These are phyloP conservation scores for Amaranthus palmeri DNA, from an alignment of 148 eudicot genomes.

Conservation along the genomic window DNA sequence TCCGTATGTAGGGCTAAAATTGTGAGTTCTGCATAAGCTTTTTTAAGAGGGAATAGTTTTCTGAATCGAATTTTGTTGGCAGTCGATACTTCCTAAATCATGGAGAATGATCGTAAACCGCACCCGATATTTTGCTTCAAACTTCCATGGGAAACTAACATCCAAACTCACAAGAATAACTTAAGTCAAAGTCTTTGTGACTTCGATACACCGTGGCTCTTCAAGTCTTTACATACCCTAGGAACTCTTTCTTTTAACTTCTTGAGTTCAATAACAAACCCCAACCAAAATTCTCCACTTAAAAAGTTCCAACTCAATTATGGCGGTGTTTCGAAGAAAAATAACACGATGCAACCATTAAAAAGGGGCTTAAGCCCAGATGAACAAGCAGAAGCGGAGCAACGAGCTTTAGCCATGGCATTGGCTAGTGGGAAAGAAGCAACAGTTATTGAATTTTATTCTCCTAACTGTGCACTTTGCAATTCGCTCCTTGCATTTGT, in stretches of 20 bases:
- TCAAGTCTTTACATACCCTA: conserved; percentile 60
- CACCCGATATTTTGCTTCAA: conserved; percentile 60
- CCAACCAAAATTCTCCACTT: neutral
- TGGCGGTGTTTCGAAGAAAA: conserved; percentile 14
- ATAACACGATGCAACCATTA: neutral
- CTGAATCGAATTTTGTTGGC: too few species aligned
- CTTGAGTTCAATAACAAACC: conserved; percentile 31
- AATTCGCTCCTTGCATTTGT: conserved; percentile 77
- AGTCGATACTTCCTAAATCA: neutral
- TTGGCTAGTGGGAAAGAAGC: conserved; percentile 72
- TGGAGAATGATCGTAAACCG: conserved; percentile 35
- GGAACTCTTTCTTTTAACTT: conserved; percentile 38
- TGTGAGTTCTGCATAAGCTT: too few species aligned
- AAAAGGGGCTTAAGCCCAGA: conserved; percentile 34
- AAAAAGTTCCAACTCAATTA: conserved; percentile 14
- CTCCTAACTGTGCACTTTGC: conserved; percentile 85
- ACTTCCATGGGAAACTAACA: conserved; percentile 61
- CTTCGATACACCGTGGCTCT: conserved; percentile 64
- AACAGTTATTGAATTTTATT: conserved; percentile 75
- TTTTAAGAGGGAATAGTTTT: too few species aligned
- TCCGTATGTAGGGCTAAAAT: too few species aligned
- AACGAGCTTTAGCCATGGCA: conserved; percentile 76
- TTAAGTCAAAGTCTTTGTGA: conserved; percentile 32
- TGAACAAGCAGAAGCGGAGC: conserved; percentile 89
- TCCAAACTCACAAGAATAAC: conserved; percentile 16